Conservation (phyloP, 108 stramenopile species). For the Pseudonitzschia delicatissima region DNA sequence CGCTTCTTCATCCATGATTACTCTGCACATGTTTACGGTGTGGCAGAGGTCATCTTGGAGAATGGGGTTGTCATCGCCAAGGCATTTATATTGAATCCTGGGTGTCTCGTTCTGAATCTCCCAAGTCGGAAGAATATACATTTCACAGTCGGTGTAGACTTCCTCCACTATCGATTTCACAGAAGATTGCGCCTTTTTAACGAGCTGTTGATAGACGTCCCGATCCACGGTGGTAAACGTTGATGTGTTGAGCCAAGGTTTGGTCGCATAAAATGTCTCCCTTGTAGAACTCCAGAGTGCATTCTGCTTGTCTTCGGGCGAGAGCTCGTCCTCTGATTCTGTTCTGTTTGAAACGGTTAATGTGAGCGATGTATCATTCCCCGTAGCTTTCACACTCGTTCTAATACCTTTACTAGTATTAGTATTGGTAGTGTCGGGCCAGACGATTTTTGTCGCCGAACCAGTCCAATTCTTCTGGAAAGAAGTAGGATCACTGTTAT, state of each 20-base stretch:
- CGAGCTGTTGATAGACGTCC: not conserved
- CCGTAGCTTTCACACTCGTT: too few species aligned
- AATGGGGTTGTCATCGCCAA: not conserved
- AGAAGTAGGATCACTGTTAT: not conserved
- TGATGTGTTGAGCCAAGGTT: not conserved
- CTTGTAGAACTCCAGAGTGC: not conserved
- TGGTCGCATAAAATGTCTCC: not conserved
- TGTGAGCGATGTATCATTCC: too few species aligned
- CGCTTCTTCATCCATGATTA: not conserved
- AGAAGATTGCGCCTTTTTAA: not conserved
- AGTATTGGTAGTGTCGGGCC: not conserved
- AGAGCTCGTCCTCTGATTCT: not conserved
- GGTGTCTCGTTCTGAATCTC: not conserved
- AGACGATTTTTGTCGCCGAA: not conserved
- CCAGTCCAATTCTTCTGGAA: not conserved
- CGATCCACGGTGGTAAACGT: not conserved
- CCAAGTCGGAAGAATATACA: not conserved
- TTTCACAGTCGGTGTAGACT: not conserved
- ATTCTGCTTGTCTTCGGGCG: not conserved
- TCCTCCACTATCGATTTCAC: not conserved
- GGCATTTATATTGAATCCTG: not conserved
- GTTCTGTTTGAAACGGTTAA: too few species aligned
- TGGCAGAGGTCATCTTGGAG: not conserved
- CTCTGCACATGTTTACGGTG: constrained; percentile 3
- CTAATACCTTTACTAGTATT: too few species aligned